Evolutionary conservation across 1,139 yeast species (phyloP).

Genomic region (Kodamaea anthophila): DNA sequence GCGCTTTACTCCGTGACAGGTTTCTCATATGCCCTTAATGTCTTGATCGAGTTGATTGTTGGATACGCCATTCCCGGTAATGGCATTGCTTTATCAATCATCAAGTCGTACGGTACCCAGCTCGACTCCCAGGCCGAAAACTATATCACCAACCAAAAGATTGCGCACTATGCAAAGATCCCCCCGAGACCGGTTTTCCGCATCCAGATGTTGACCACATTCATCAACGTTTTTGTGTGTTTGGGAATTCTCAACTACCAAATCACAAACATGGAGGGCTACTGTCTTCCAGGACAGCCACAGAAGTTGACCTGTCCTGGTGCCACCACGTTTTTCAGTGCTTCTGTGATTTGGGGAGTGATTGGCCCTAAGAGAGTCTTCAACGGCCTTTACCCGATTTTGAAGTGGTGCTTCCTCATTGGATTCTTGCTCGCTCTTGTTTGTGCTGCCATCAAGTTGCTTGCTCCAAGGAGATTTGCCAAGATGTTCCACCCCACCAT

Average conservation of each 20-base stretch:
- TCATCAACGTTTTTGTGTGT: slow-evolving; percentile 21
- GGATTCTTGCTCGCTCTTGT: slow-evolving; percentile 26
- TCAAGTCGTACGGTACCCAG: slow-evolving; percentile 16
- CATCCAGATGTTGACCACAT: slow-evolving; percentile 26
- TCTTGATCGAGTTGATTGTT: slow-evolving; percentile 15
- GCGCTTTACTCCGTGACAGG: slow-evolving; percentile 15
- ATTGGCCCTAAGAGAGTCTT: slow-evolving; percentile 32
- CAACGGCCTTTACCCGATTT: slow-evolving; percentile 25
- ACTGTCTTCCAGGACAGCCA: slow-evolving; percentile 23
- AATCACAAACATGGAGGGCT: slow-evolving; percentile 19
- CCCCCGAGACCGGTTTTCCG: slow-evolving; percentile 31
- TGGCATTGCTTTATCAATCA: slow-evolving; percentile 14
- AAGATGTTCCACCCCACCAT: slow-evolving; percentile 15
- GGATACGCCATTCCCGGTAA: slow-evolving; percentile 18
- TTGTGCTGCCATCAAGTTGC: slow-evolving; percentile 21
- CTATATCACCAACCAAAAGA: slow-evolving; percentile 30
- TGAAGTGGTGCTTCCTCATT: slow-evolving; percentile 29
- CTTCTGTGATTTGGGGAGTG: slow-evolving; percentile 31
- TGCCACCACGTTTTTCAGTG: slow-evolving; percentile 25
- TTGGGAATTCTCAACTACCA: slow-evolving; percentile 27
- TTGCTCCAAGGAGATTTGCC: slow-evolving; percentile 10
- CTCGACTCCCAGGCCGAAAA: slow-evolving; percentile 31
- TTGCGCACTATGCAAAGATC: slow-evolving; percentile 28
- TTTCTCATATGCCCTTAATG: slow-evolving; percentile 15
- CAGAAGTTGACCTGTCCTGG: slow-evolving; percentile 30